A percentile compares a stretch with the other conserved stretches of the same genome.
Evolutionary conservation across 495 filamentous ascomycete genomes (phyloP).

Genomic region (Neurospora sp.): DNA sequence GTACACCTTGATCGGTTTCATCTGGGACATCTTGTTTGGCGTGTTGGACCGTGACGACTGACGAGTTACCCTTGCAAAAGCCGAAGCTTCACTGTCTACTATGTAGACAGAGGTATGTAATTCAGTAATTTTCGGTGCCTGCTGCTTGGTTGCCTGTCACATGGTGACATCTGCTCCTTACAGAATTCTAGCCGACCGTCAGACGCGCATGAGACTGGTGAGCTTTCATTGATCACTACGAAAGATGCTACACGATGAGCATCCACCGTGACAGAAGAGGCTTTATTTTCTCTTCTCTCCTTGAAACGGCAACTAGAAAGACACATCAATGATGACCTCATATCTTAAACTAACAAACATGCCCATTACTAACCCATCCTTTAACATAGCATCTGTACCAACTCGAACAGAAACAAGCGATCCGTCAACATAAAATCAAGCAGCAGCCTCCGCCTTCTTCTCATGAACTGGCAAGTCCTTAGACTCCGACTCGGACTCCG

Average conservation of each 20-base stretch:
- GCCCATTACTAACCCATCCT: neutral
- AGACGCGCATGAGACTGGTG: neutral
- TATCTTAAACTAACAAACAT: neutral
- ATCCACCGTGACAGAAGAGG: neutral
- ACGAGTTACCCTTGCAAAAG: neutral
- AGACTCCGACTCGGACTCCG: conserved; percentile 8
- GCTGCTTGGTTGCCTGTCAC: neutral
- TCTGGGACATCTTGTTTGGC: neutral
- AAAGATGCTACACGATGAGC: neutral
- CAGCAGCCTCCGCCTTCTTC: neutral
- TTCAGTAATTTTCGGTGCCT: neutral
- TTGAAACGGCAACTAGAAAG: neutral
- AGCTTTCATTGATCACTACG: neutral
- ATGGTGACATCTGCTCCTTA: neutral
- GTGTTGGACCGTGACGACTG: neutral
- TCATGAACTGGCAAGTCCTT: conserved; percentile 5
- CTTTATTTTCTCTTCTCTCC: neutral
- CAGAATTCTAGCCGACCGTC: neutral
- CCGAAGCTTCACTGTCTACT: neutral
- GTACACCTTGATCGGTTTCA: neutral
- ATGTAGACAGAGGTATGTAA: neutral
- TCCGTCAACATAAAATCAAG: neutral
- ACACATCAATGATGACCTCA: neutral
- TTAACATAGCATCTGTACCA: neutral
- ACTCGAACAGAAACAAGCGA: neutral